phyloP scores from a whole-genome alignment of 306 rosid species.

The Begonia peltatifolia region DNA sequence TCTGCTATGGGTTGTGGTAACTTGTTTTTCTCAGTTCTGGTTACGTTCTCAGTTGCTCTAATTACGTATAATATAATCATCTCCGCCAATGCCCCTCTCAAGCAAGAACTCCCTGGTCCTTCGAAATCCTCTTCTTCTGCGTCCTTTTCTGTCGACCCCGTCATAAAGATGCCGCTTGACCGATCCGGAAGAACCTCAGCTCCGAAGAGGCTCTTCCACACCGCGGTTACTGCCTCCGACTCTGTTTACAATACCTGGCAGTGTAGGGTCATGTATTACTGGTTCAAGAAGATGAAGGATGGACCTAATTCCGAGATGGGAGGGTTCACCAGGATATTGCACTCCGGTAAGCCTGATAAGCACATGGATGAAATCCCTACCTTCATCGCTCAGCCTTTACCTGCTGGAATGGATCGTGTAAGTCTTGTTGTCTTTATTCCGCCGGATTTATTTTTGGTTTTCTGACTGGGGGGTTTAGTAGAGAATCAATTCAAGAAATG shows the following conservation, averaged over 20 bases:
- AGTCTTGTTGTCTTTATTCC: neutral
- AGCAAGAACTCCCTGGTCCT: conserved; percentile 83
- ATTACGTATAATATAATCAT: conserved; percentile 90
- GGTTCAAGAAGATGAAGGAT: conserved; percentile 64
- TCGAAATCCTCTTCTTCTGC: conserved; percentile 28
- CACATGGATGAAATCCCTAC: conserved; percentile 94
- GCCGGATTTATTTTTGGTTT: neutral
- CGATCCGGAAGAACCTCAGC: conserved; percentile 15
- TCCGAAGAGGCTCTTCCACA: conserved; percentile 64
- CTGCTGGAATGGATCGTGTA: conserved; percentile 92
- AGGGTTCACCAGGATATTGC: conserved; percentile 82
- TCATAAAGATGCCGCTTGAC: conserved; percentile 75
- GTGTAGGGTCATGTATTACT: conserved; percentile 85
- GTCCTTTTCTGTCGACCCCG: too few species aligned
- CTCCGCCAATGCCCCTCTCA: conserved; percentile 70
- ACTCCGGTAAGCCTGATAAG: conserved; percentile 71
- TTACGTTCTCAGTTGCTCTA: conserved; percentile 73
- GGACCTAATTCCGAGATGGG: conserved; percentile 71
- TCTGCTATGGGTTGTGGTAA: conserved; percentile 77
- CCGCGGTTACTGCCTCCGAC: conserved; percentile 92
- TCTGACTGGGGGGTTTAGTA: neutral
- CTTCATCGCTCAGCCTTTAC: conserved; percentile 91
- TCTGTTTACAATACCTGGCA: conserved; percentile 94
- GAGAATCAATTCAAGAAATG: too few species aligned
- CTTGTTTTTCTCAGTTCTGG: conserved; percentile 50